Percentiles rank a stretch among this genome's conserved stretches.
These are phyloP conservation scores for Leccinum subtestaceum DNA, from an alignment of 768 basidiomycete species.

Conservation along the genomic window DNA sequence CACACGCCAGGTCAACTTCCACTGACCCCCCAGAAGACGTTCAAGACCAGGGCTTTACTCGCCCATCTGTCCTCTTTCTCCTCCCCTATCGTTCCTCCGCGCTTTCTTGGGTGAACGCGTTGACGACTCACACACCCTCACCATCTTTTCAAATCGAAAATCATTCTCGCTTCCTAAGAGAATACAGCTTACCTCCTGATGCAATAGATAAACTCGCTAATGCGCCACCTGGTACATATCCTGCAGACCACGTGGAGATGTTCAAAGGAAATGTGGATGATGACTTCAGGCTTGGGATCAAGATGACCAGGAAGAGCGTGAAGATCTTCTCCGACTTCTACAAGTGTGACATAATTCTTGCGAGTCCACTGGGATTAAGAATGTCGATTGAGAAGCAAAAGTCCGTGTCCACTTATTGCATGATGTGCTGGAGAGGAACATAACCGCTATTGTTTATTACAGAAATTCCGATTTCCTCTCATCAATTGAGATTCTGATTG, in stretches of 20 bases:
- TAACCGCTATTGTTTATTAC: conserved; percentile 2
- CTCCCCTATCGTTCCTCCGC: conserved; percentile 92
- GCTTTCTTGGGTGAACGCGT: conserved; percentile 74
- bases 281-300: conserved; percentile 88
- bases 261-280: conserved; percentile 98
- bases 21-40: conserved; percentile 65
- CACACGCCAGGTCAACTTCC: conserved; percentile 60
- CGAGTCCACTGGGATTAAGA: conserved; percentile 88
- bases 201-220: conserved; percentile 75
- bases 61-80: conserved; percentile 89
- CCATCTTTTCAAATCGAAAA: conserved; percentile 85
- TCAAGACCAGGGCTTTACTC: conserved; percentile 97
- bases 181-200: conserved; percentile 81
- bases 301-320: conserved; percentile 87
- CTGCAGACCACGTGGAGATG: conserved; percentile 85
- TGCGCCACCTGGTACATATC: conserved; percentile 75
- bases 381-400: conserved; percentile 94
- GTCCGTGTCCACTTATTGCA: conserved; percentile 42
- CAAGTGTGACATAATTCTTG: conserved; percentile 85
- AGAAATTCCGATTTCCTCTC: conserved; percentile 90
- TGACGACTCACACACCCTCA: conserved; percentile 72
- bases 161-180: conserved; percentile 71
- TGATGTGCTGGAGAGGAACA: not conserved
- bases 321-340: conserved; percentile 93
- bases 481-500: conserved; percentile 86